A percentile compares a stretch with the other conserved stretches of the same genome.
phyloP scores from a whole-genome alignment of 352 stramenopile genomes.

The Phytophthora citrophthora region DNA sequence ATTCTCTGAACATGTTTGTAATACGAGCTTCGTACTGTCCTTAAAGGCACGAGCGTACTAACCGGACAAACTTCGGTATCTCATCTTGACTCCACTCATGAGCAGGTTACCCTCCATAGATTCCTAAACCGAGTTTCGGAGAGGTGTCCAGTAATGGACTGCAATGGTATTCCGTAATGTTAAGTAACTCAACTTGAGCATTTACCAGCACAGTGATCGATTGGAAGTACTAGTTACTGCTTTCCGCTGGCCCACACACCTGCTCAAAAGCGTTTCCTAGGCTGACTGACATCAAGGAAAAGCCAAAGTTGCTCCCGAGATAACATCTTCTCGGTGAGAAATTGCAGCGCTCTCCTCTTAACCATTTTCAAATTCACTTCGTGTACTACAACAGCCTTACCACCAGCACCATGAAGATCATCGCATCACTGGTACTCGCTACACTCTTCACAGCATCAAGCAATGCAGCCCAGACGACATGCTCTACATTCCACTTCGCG shows the following conservation, averaged over 20 bases:
- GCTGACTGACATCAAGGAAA: background rate
- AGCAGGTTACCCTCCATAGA: background rate
- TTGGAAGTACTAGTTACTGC: constrained; percentile 12
- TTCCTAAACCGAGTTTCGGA: background rate
- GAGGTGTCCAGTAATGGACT: background rate
- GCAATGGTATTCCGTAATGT: background rate
- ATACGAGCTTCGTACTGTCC: too few relatives aligned
- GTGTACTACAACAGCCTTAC: background rate
- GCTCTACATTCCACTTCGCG: constrained; percentile 27
- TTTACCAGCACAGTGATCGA: constrained; percentile 11
- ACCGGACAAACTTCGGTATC: too few relatives aligned
- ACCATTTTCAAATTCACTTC: constrained; percentile 27
- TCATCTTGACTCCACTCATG: too few relatives aligned
- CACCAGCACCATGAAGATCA: constrained; percentile 14
- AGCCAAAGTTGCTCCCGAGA: too few relatives aligned
- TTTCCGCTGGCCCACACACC: constrained; percentile 12
- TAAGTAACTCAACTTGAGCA: background rate
- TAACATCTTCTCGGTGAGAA: background rate
- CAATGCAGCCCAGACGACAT: constrained; percentile 13
- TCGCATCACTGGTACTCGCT: constrained; percentile 13
- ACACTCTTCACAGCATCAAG: constrained; percentile 12
- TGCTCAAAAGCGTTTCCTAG: constrained; percentile 3
- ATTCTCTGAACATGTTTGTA: too few relatives aligned
- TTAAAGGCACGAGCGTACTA: too few relatives aligned
- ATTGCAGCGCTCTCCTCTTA: background rate